phyloP scores from a whole-genome alignment of 805 yeast species.

The Schizosaccharomyces pombe region DNA sequence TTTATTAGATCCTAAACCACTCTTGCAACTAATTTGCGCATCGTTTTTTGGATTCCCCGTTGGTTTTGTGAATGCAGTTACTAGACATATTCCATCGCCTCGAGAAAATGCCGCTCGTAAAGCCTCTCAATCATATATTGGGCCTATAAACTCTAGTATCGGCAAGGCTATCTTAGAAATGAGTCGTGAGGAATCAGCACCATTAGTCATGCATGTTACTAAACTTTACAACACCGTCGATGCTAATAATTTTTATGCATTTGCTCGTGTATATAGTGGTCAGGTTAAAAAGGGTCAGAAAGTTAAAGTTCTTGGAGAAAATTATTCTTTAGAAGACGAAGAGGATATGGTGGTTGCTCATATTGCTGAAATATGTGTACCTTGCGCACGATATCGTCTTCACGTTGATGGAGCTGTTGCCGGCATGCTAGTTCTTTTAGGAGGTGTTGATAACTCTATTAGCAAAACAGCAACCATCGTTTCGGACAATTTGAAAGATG shows the following conservation, averaged over 20 bases:
- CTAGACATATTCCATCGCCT: slow-evolving; percentile 20
- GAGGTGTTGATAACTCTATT: slow-evolving; percentile 35
- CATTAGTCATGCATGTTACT: slow-evolving; percentile 29
- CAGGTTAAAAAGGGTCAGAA: slow-evolving; percentile 23
- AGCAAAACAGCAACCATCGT: slow-evolving; percentile 39
- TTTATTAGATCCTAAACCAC: slow-evolving; percentile 31
- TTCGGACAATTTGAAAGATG: slow-evolving; percentile 13
- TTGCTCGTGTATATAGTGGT: slow-evolving; percentile 45
- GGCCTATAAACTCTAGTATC: slow-evolving; percentile 12
- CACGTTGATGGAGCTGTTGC: slow-evolving; percentile 29
- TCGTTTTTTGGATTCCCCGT: slow-evolving; percentile 28
- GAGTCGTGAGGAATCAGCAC: slow-evolving; percentile 17
- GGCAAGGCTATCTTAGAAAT: slow-evolving; percentile 14
- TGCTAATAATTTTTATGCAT: slow-evolving; percentile 28
- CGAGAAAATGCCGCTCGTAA: slow-evolving; percentile 13
- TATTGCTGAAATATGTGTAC: slow-evolving; percentile 20
- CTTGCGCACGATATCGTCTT: slow-evolving; percentile 49
- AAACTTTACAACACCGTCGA: slow-evolving; percentile 36
- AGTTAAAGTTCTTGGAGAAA: slow-evolving; percentile 35
- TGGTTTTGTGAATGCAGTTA: slow-evolving; percentile 32
- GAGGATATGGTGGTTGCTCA: slow-evolving; percentile 26
- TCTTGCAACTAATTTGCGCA: slow-evolving; percentile 31
- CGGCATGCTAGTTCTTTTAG: slow-evolving; percentile 47
- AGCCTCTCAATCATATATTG: slow-evolving; percentile 13
- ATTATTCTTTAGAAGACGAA: slow-evolving; percentile 22